A percentile compares a stretch with the other conserved stretches of the same genome.
These are phyloP conservation scores for Tuber brumale DNA, from an alignment of 495 filamentous ascomycete genomes.

Conservation along the genomic window DNA sequence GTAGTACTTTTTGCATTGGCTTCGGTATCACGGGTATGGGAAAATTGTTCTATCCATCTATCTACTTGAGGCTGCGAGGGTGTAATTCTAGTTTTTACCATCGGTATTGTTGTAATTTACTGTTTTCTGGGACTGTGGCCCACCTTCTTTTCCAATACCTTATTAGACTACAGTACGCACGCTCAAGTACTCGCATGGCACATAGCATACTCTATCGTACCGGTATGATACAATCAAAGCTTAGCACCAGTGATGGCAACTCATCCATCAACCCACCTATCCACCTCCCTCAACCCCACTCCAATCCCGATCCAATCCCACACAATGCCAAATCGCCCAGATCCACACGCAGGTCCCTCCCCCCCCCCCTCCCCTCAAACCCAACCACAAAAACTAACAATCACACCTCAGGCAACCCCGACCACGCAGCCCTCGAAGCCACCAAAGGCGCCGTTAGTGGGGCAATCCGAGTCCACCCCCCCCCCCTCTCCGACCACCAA, in stretches of 20 bases:
- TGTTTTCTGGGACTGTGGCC: neutral
- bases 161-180: neutral
- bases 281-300: neutral
- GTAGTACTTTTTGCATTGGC: neutral
- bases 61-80: neutral
- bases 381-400: slow-evolving; percentile 1
- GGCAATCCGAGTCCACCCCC: slow-evolving; percentile 23
- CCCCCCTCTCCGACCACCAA: neutral
- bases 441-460: slow-evolving; percentile 32
- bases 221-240: neutral
- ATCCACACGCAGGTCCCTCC: neutral
- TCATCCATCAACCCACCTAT: neutral
- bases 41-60: neutral
- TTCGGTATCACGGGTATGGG: neutral
- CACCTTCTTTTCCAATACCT: neutral
- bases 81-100: slow-evolving; percentile 1
- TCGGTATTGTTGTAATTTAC: neutral
- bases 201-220: neutral
- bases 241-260: neutral
- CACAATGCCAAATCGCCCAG: neutral
- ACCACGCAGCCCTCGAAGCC: slow-evolving; percentile 33
- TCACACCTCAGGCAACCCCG: slow-evolving; percentile 20
- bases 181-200: neutral
- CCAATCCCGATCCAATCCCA: neutral
- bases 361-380: neutral